Percentiles rank a stretch among this genome's conserved stretches.
Conservation (phyloP, 2,329 filamentous ascomycete genomes). For the Westerdykella sp. region DNA sequence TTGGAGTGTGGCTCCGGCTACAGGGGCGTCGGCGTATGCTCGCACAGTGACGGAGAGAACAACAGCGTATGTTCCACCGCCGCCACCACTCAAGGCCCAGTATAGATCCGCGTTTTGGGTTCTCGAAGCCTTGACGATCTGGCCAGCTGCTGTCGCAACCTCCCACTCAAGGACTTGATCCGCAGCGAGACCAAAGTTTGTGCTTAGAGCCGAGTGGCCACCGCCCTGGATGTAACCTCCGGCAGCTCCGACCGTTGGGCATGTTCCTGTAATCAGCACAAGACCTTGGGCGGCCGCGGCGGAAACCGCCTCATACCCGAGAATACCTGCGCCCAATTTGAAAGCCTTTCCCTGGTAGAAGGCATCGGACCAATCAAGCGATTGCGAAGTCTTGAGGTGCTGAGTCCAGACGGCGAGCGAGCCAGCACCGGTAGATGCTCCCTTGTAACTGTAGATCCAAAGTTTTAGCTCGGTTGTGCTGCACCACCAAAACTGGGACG, state of each 20-base stretch:
- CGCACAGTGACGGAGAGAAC: constrained; percentile 26
- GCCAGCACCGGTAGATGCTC: constrained; percentile 25
- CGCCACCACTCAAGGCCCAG: constrained; percentile 33
- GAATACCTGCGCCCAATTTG: constrained; percentile 12
- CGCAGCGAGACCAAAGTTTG: constrained; percentile 10
- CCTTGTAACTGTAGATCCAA: constrained; percentile 8
- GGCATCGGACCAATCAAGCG: constrained; percentile 15
- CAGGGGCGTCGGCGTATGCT: constrained; percentile 14
- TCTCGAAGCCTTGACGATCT: constrained; percentile 21
- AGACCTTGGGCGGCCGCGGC: constrained; percentile 11
- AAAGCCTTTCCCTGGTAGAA: constrained; percentile 10
- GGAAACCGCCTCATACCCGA: constrained; percentile 6
- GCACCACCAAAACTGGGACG: constrained; percentile 26
- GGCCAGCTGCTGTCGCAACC: constrained; percentile 29
- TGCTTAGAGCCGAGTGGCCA: constrained; percentile 46
- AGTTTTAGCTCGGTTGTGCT: constrained; percentile 39
- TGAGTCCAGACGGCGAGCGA: constrained; percentile 28
- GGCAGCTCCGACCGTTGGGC: constrained; percentile 42
- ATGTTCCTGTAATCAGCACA: constrained; percentile 1
- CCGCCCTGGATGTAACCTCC: constrained; percentile 37
- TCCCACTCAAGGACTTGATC: constrained; percentile 28
- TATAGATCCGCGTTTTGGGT: constrained; percentile 29
- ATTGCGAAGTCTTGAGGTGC: constrained; percentile 14
- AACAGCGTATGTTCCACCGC: constrained; percentile 28
- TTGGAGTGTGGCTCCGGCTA: constrained; percentile 15